Conservation (phyloP, 257 asterid species). For the Nicotiana sylvestris region DNA sequence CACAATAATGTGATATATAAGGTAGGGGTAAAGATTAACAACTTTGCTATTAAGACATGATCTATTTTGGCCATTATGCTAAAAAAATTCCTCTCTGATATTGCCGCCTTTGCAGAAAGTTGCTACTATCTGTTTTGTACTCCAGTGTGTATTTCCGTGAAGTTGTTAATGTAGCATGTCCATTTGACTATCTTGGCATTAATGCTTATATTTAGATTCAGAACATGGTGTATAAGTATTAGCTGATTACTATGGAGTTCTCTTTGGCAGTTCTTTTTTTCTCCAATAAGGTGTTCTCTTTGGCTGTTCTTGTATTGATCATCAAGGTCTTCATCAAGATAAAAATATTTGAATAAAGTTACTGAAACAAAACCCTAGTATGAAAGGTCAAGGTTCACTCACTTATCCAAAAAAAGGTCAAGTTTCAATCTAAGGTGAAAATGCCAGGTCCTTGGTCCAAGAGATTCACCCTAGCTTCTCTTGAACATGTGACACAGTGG, state of each 20-base stretch:
- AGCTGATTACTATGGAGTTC: neutral
- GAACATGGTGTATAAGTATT: neutral
- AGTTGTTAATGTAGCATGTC: neutral
- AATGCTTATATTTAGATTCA: no score
- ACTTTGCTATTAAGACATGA: neutral
- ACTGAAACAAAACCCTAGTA: neutral
- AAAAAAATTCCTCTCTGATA: neutral
- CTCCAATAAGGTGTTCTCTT: no score
- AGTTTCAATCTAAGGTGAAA: no score
- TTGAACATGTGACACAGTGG: neutral
- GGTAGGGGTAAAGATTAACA: neutral
- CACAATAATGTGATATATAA: no score
- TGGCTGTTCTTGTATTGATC: neutral
- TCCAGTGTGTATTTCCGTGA: neutral
- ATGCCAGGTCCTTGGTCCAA: neutral
- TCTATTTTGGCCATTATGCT: no score
- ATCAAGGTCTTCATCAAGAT: neutral
- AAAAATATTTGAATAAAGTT: no score
- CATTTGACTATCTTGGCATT: no score
- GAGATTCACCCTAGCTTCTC: neutral
- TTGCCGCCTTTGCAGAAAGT: neutral
- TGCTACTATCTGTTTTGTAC: neutral
- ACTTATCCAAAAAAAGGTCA: no score
- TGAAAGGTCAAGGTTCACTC: neutral
- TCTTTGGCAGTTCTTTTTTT: neutral